Evolutionary conservation across 805 yeast species (phyloP), one percentile per base, ranked within the genome.

Genomic region (Debaryomyces hansenii): DNA sequence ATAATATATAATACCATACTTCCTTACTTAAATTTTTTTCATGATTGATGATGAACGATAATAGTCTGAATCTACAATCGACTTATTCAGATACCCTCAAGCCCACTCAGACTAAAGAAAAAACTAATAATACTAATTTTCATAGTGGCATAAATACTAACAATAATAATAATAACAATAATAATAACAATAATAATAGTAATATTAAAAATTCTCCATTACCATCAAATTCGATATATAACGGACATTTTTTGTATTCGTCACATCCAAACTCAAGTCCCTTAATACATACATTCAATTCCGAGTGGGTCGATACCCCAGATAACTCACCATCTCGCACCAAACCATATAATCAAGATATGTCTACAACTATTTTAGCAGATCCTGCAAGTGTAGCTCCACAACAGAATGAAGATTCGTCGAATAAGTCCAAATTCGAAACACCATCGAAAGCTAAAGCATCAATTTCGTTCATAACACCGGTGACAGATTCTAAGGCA

Each of bases 301-400:
- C 63, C n/a, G 64, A 60, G 61, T 60, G 64, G 64, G 46, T 52
- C 44, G 64, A 60, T 49, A 45, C 56, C 1, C 49, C 49, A n/a
- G 47, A 51, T 27, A 52, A 37, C 42, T 46, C 50, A 33, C 56
- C 54, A 9, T 48, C 55, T 27, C 47, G 50, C 12, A 43, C 48
- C 8, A 49, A 45, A 31, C 39, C 39, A 11, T 42, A 36, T 33
- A 40, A 36, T 28, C 46, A 47, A 24, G 47, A 52, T 32, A 54
- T 55, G 58, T 44, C 55, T 11, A 50, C 58, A 15, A 42, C 50
- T 2, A 44, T 12, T 29, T 49, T 32, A 31, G 48, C 45, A 12
- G 41, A 43, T 31, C 42, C 37, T 35, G 53, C 47, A 35, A 46
- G 55, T 14, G 53, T 53, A n/a, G 16, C 14, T 8, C 2, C 34